Percentiles rank a stretch among this genome's conserved stretches.
These are phyloP conservation scores for Emydomyces testavorans DNA, from an alignment of 2,329 filamentous ascomycete species.

Conservation along the genomic window DNA sequence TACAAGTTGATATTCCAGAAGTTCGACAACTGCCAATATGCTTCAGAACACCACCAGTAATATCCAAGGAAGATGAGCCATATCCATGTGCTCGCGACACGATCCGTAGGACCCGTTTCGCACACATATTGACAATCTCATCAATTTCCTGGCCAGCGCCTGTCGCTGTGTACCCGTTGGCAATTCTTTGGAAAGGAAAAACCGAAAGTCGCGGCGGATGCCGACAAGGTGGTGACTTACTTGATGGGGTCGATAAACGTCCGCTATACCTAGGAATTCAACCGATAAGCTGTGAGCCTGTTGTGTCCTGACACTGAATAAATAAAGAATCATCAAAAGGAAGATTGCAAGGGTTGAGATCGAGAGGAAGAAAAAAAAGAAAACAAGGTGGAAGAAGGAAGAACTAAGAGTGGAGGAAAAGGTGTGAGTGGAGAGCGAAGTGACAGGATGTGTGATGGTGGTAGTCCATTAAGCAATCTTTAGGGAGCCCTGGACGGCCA, in stretches of 20 bases:
- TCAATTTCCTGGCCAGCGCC: neutral
- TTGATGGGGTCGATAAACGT: conserved; percentile 39
- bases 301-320: neutral
- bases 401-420: conserved; percentile 3
- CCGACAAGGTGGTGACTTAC: conserved; percentile 29
- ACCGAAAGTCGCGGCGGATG: neutral
- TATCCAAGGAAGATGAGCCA: neutral
- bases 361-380: neutral
- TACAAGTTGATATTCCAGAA: neutral
- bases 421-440: conserved; percentile 8
- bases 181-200: neutral
- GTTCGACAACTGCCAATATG: neutral
- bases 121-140: neutral
- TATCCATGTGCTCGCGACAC: neutral
- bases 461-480: conserved; percentile 7
- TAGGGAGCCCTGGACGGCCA: conserved; percentile 10
- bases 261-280: conserved; percentile 27
- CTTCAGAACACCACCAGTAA: neutral
- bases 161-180: neutral
- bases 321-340: conserved; percentile 1
- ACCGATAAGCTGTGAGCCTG: conserved; percentile 7
- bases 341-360: conserved; percentile 4
- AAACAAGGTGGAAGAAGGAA: conserved; percentile 6
- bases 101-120: neutral
- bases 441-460: conserved; percentile 12